phyloP scores from a whole-genome alignment of 345 rosid species.

The Toxicodendron radicans region DNA sequence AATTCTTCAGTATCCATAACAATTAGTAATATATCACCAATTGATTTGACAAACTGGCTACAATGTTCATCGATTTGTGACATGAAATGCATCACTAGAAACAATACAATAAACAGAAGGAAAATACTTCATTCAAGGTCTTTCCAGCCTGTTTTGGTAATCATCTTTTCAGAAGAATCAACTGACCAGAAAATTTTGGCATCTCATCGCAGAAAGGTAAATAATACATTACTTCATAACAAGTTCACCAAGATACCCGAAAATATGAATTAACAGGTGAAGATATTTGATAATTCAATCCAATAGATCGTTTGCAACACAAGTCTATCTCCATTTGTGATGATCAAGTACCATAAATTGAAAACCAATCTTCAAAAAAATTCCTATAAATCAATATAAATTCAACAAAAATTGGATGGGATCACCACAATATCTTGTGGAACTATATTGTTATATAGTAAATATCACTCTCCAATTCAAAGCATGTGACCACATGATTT shows the following conservation, averaged over 20 bases:
- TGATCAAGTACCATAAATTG: background rate
- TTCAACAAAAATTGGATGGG: background rate
- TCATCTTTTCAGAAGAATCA: background rate
- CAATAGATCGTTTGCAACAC: no score
- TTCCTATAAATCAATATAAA: background rate
- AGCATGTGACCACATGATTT: background rate
- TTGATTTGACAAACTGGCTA: no score
- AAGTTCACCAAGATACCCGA: no score
- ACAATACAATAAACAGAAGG: background rate
- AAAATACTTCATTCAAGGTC: background rate
- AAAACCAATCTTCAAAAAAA: background rate
- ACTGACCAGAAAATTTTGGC: no score
- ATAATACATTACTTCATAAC: no score
- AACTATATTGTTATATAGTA: background rate
- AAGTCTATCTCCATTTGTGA: background rate
- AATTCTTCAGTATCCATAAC: background rate
- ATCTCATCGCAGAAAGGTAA: no score
- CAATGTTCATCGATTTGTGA: background rate
- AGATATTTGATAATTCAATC: no score
- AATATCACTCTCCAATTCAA: background rate
- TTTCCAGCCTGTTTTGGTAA: background rate
- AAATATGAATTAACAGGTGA: no score
- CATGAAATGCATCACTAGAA: background rate
- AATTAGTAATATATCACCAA: background rate
- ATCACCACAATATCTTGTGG: background rate